Evolutionary conservation across 345 rosid species (phyloP), one percentile per base, ranked within the genome.

Genomic region (Pugionium cornutum): DNA sequence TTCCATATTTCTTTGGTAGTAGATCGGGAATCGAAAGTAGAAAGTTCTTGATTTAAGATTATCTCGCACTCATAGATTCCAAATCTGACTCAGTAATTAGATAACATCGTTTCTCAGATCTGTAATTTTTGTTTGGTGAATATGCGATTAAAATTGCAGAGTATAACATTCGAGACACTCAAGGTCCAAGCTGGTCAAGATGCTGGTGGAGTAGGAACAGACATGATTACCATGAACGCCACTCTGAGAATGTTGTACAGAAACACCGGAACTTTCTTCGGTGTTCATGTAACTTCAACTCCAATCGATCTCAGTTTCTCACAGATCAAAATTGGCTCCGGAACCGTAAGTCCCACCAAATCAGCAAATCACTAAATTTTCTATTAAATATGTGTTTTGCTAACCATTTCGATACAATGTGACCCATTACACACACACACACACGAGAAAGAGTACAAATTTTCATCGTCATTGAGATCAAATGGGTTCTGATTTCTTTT

Each of bases 121-220:
- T 53, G 1, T 40, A 26, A 42, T 37, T 25, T 26, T 27, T 3
- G 9, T 44, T 11, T 53, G 61, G 62, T 62, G 18, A 40, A 7
- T 18, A 18, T 18, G 18, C 18, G 18, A 18, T 18, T 18, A 18
- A 6, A 8, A 67, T 41, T 67, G 75, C 74, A 94, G 99, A 90
- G 86, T 51, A 81, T 94, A 40, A 82, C 77, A 42, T 86, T 94
- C 42, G 96, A 90, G 75, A 83, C 83, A 33, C 76, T 94, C 35
- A 84, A 68, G 62, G 61, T 94, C 75, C 99, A 94, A 79, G 99
- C 99, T 44, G 99, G 99, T 28, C 86, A 95, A 10, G 99, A 90
- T 82, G 70, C 69, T 9, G 80, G 86, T 3, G 99, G 97, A 18
- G 95, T 94, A 27, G 83, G 92, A 31, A 94, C 99, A 4, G 96